A percentile compares a stretch with the other conserved stretches of the same genome.
These are phyloP conservation scores for Clarireedia sp. DNA, from an alignment of 2,329 filamentous ascomycete species.

Conservation along the genomic window DNA sequence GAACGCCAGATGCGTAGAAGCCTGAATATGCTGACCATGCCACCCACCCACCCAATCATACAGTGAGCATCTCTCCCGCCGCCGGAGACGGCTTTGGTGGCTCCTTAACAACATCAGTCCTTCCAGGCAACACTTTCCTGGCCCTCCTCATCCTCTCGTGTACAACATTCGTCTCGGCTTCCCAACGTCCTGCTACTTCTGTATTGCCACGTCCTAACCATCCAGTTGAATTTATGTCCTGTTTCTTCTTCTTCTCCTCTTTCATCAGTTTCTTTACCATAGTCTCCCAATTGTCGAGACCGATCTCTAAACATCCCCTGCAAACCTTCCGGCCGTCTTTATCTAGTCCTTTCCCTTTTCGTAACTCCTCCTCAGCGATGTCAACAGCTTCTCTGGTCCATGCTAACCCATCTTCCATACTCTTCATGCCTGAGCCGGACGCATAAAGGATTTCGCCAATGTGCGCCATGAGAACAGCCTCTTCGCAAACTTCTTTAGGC, in stretches of 20 bases:
- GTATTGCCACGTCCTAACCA: slow-evolving; percentile 26
- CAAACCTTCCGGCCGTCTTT: slow-evolving; percentile 51
- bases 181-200: slow-evolving; percentile 27
- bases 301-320: slow-evolving; percentile 67
- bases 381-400: slow-evolving; percentile 90
- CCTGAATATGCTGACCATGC: no score
- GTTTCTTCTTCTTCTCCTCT: slow-evolving; percentile 28
- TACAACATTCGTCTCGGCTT: slow-evolving; percentile 29
- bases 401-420: slow-evolving; percentile 62
- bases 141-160: slow-evolving; percentile 25
- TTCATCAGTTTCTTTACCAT: slow-evolving; percentile 61
- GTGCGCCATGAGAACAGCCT: slow-evolving; percentile 79
- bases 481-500: slow-evolving; percentile 64
- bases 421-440: slow-evolving; percentile 33
- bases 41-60: neutral
- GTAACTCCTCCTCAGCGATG: slow-evolving; percentile 61
- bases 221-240: slow-evolving; percentile 6
- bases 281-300: slow-evolving; percentile 71
- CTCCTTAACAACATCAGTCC: neutral
- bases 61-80: neutral
- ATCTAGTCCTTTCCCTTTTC: slow-evolving; percentile 31
- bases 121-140: slow-evolving; percentile 12
- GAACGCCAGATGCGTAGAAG: no score
- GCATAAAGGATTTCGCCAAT: slow-evolving; percentile 91
- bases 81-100: neutral